Percentiles rank a stretch among this genome's conserved stretches.
Evolutionary conservation across 768 basidiomycete species (phyloP).

Genomic region (Boletus edulis): DNA sequence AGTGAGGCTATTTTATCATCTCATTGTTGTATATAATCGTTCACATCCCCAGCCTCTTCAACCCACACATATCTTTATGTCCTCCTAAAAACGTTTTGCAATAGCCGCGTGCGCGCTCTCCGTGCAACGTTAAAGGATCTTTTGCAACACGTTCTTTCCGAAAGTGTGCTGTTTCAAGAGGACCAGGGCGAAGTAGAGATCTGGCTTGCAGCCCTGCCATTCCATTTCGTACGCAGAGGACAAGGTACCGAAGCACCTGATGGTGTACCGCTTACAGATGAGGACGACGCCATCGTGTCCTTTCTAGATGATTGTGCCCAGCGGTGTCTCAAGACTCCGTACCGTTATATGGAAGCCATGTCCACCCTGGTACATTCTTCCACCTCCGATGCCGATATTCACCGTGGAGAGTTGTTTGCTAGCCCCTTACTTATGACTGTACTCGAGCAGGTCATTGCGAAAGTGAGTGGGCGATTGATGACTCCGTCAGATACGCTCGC

Average conservation of each 20-base stretch:
- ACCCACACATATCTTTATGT: constrained; percentile 68
- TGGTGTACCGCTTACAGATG: constrained; percentile 50
- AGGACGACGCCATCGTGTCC: constrained; percentile 51
- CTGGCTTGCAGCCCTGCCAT: constrained; percentile 72
- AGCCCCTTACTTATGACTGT: constrained; percentile 81
- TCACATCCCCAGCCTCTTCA: constrained; percentile 34
- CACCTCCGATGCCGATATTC: neutral
- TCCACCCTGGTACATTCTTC: constrained; percentile 31
- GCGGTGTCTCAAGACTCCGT: constrained; percentile 78
- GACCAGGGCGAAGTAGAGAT: constrained; percentile 64
- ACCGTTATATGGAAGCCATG: constrained; percentile 80
- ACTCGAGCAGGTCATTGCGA: constrained; percentile 74
- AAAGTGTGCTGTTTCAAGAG: constrained; percentile 79
- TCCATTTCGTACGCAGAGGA: constrained; percentile 31
- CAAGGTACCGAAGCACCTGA: constrained; percentile 46
- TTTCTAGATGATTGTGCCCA: constrained; percentile 89
- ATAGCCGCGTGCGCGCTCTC: constrained; percentile 49
- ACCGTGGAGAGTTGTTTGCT: constrained; percentile 38
- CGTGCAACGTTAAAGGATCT: constrained; percentile 51
- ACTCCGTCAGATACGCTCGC: constrained; percentile 62
- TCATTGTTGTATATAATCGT: constrained; percentile 1
- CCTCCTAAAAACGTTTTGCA: constrained; percentile 63
- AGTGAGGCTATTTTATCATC: constrained; percentile 17
- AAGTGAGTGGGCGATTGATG: constrained; percentile 53
- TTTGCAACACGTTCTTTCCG: constrained; percentile 60